Conservation (phyloP, 805 yeast species). For the fission yeast (Schizosaccharomyces pombe) region DNA sequence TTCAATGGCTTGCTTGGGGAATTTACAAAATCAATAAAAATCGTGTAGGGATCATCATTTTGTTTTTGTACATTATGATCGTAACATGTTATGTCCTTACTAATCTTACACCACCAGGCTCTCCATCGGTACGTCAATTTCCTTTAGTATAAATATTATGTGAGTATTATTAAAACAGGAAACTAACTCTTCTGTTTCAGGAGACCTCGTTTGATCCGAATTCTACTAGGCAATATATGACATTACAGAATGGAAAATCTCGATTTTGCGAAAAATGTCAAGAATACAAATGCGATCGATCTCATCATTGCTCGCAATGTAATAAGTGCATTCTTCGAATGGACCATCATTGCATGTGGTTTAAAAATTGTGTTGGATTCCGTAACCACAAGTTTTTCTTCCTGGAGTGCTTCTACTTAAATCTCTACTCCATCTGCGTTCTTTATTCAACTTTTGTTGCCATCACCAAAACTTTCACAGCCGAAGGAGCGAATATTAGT, state of each 20-base stretch:
- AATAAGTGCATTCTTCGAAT: slow-evolving; percentile 1
- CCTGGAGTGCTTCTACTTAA: slow-evolving; percentile 48
- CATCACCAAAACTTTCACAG: not conserved
- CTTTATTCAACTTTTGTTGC: not conserved
- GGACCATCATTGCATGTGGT: slow-evolving; percentile 69
- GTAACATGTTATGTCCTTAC: not conserved
- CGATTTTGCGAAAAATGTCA: slow-evolving; percentile 1
- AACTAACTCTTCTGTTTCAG: not conserved
- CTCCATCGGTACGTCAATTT: not conserved
- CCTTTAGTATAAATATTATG: not conserved
- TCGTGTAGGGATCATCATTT: not conserved
- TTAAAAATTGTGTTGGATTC: slow-evolving; percentile 71
- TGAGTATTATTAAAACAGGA: not conserved
- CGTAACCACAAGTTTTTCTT: slow-evolving; percentile 56
- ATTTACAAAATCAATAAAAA: not conserved
- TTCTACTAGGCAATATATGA: not conserved
- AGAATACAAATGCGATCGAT: not conserved
- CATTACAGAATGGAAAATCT: not conserved
- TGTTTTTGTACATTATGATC: not conserved
- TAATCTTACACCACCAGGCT: not conserved
- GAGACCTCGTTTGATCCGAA: not conserved
- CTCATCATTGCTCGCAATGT: slow-evolving; percentile 5
- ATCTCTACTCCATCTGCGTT: not conserved
- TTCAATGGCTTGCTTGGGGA: not conserved
- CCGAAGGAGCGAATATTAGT: not conserved